Evolutionary conservation across 192 early-diverging fungal genomes (phyloP), one percentile per base, ranked within the genome.

Genomic region (Backusella macrospora): DNA sequence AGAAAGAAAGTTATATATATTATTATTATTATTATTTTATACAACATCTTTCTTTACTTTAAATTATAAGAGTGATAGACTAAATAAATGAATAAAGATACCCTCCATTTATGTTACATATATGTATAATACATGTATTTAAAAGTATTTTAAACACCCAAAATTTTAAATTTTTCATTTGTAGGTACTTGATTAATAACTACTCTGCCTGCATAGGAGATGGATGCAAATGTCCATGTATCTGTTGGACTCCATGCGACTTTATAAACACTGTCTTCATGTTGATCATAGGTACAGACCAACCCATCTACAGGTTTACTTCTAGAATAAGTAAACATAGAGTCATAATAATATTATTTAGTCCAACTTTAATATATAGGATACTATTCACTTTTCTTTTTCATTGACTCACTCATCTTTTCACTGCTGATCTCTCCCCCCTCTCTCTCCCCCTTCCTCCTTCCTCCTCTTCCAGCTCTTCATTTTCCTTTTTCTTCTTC

Each of bases 181-280:
- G 75, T 71, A 89, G 97, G 97, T 14, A 98, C 97, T 40, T 90
- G 81, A 80, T 95, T 99, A 62, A 99, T 89, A 26, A 96, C 93
- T n/a, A 96, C 85, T 13, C 95, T 89, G 10, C 97, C 97, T 79
- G 96, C 96, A 81, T 95, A 95, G 29, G 96, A 98, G 29, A 97
- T 76, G 4, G 95, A 96, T 18, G 93, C 91, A 87, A 97, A 99
- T 13, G 96, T 85, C 97, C 97, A 99, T 1, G 95, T 93, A 81
- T 97, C 96, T 0, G 89, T 89, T 6, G 82, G 83, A 62, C 96
- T 97, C 97, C 97, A 99, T 18, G 91, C 89, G 3, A 91, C 92
- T 6, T 92, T 82, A 74, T 98, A 98, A 3, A 99, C 96, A 73
- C 92, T 94, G 64, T 97, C 94, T 78, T 99, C 96, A 79, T 97